Percentiles rank a stretch among this genome's conserved stretches.
Evolutionary conservation across 2,329 filamentous ascomycete genomes (phyloP).

Genomic region (Catunica adiposa): DNA sequence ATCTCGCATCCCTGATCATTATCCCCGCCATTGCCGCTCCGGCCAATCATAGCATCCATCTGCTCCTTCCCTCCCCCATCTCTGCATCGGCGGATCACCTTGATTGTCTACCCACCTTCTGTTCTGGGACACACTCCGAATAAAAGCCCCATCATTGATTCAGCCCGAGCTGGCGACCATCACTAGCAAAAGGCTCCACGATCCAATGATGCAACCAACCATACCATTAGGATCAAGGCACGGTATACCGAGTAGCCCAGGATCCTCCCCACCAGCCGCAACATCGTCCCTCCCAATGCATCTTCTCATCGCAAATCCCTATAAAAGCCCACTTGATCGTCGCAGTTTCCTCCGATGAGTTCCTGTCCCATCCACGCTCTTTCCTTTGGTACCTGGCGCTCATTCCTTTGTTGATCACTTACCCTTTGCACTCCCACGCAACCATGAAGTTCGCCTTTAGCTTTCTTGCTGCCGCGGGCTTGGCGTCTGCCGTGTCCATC

Average conservation of each 20-base stretch:
- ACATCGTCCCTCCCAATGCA: neutral
- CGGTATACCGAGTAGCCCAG: neutral
- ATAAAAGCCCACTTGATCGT: neutral
- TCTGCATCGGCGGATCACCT: neutral
- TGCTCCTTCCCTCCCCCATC: neutral
- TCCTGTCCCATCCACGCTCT: neutral
- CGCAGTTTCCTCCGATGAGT: neutral
- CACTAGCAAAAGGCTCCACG: too few species aligned
- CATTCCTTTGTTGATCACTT: slow-evolving; percentile 9
- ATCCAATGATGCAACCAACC: neutral
- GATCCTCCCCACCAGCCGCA: too few species aligned
- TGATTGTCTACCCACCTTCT: slow-evolving; percentile 1
- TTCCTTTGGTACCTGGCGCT: neutral
- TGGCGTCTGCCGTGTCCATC: slow-evolving; percentile 30
- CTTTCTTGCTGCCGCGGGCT: slow-evolving; percentile 19
- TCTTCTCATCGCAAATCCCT: neutral
- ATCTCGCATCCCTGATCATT: neutral
- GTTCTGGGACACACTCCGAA: slow-evolving; percentile 1
- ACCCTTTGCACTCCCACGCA: too few species aligned
- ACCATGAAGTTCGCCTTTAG: slow-evolving; percentile 21
- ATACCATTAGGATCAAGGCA: neutral
- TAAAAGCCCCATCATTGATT: neutral
- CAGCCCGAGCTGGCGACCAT: too few species aligned
- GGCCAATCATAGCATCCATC: neutral
- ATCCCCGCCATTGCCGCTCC: neutral